phyloP scores from a whole-genome alignment of 768 basidiomycete species.

The Imleria badia region DNA sequence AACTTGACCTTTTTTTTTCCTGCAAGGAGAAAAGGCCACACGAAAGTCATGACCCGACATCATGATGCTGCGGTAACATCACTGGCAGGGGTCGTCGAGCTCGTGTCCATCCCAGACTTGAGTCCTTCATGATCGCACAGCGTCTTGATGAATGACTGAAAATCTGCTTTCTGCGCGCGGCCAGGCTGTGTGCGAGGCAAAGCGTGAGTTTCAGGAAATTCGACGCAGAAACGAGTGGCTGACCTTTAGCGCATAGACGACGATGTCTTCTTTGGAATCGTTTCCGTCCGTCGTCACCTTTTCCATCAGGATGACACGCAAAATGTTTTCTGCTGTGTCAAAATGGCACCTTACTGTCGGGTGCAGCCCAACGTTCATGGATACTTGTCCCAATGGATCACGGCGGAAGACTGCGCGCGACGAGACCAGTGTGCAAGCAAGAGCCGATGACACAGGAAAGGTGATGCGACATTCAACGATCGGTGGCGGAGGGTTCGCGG shows the following conservation, averaged over 20 bases:
- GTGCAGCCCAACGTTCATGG: slow-evolving; percentile 61
- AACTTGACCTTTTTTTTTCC: not conserved
- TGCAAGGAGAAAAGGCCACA: not conserved
- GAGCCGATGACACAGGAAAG: not conserved
- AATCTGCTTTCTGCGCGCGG: slow-evolving; percentile 50
- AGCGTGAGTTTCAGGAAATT: not conserved
- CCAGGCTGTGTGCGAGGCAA: slow-evolving; percentile 26
- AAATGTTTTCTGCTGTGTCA: slow-evolving; percentile 52
- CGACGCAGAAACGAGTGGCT: slow-evolving; percentile 4
- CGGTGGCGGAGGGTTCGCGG: slow-evolving; percentile 20
- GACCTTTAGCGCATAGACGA: slow-evolving; percentile 68
- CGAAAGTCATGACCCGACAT: slow-evolving; percentile 1
- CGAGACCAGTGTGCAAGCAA: not conserved
- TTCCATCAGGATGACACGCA: slow-evolving; percentile 59
- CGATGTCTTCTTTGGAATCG: slow-evolving; percentile 40
- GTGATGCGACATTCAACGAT: slow-evolving; percentile 16
- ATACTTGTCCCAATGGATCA: slow-evolving; percentile 67
- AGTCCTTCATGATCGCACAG: slow-evolving; percentile 40
- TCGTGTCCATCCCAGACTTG: slow-evolving; percentile 14
- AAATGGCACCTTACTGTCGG: slow-evolving; percentile 58
- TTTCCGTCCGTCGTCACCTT: slow-evolving; percentile 29
- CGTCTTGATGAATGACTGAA: slow-evolving; percentile 50
- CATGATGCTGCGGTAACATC: slow-evolving; percentile 13
- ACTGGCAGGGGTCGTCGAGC: not conserved
- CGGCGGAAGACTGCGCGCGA: slow-evolving; percentile 58